These are phyloP conservation scores for Chlamydomonas sp. DNA, from an alignment of 139 green algal species.

Conservation along the genomic window DNA sequence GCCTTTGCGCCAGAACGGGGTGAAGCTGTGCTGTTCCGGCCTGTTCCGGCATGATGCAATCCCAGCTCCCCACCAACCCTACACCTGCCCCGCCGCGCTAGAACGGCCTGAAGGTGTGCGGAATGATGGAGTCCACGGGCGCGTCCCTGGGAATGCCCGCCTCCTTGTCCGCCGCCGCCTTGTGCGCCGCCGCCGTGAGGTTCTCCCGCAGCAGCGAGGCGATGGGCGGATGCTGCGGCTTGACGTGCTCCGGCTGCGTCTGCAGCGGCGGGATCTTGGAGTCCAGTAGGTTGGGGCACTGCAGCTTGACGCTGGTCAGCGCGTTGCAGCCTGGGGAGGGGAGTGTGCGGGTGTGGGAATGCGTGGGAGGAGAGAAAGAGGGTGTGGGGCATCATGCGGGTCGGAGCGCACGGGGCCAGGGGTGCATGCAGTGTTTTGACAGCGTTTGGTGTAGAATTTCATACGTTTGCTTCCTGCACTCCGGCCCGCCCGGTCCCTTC, in stretches of 20 bases:
- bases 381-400: neutral
- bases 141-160: constrained; percentile 30
- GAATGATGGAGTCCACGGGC: constrained; percentile 47
- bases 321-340: constrained; percentile 38
- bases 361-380: neutral
- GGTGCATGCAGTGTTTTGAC: neutral
- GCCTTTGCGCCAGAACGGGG: too few relatives aligned
- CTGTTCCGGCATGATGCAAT: neutral
- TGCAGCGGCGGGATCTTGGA: constrained; percentile 53
- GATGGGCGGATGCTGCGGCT: constrained; percentile 69
- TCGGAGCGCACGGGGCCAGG: neutral
- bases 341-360: neutral
- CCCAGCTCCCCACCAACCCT: neutral
- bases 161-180: constrained; percentile 56
- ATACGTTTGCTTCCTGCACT: too few relatives aligned
- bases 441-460: neutral
- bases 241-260: constrained; percentile 46
- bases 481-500: too few relatives aligned
- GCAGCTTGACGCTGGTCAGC: constrained; percentile 60
- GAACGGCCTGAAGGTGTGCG: constrained; percentile 49
- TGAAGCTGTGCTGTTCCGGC: neutral
- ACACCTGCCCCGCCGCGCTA: neutral
- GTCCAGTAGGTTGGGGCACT: constrained; percentile 60
- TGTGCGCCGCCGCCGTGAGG: constrained; percentile 41
- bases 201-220: constrained; percentile 66